These are phyloP conservation scores for Quercus tomentella DNA, from an alignment of 331 rosid species.

Conservation along the genomic window DNA sequence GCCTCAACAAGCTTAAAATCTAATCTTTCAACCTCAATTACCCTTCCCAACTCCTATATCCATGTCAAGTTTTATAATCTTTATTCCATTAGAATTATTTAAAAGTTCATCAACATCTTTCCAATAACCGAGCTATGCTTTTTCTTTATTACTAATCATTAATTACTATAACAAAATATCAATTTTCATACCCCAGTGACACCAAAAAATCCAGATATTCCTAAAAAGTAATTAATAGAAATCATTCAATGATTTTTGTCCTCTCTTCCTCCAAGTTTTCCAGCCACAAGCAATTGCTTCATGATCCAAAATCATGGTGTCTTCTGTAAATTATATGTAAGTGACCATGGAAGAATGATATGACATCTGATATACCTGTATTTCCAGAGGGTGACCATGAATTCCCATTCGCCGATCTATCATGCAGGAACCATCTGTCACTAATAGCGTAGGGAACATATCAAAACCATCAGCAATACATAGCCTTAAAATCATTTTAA, in stretches of 20 bases:
- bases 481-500: constrained; percentile 76
- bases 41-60: too few species aligned
- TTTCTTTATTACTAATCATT: background rate
- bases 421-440: constrained; percentile 90
- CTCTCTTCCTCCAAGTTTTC: background rate
- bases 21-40: too few species aligned
- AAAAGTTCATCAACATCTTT: background rate
- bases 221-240: background rate
- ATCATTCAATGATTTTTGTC: background rate
- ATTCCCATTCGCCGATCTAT: constrained; percentile 94
- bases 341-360: constrained; percentile 4
- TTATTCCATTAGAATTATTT: background rate
- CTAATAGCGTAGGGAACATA: constrained; percentile 85
- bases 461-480: constrained; percentile 93
- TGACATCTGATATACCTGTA: constrained; percentile 48
- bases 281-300: background rate
- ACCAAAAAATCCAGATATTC: background rate
- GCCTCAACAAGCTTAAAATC: too few species aligned
- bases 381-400: constrained; percentile 90
- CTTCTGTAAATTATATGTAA: background rate
- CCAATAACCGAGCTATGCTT: background rate
- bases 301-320: background rate
- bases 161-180: background rate
- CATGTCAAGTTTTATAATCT: too few species aligned
- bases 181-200: background rate